Percentiles rank a stretch among this genome's conserved stretches.
These are phyloP conservation scores for Globisporangium nagaii DNA, from an alignment of 352 stramenopile species.

Conservation along the genomic window DNA sequence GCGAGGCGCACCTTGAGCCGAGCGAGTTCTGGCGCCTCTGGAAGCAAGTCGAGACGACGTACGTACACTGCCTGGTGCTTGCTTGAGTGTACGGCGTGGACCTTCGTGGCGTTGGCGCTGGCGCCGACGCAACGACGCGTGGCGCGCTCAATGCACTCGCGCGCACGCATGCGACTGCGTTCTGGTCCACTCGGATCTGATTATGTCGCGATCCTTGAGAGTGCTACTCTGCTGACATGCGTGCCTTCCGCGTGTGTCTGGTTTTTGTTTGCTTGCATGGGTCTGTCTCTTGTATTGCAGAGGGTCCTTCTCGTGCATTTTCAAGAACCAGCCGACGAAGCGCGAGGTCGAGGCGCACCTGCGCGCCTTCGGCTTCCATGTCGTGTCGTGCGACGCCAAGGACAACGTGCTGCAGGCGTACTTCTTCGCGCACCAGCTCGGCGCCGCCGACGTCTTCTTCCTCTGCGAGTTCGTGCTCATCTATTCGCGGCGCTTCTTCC, in stretches of 20 bases:
- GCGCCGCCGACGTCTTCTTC: slow-evolving; percentile 38
- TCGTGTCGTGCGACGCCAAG: slow-evolving; percentile 45
- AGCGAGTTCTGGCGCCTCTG: slow-evolving; percentile 38
- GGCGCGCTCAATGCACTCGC: not conserved
- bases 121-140: too few relatives aligned
- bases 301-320: slow-evolving; percentile 69
- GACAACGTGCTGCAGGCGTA: slow-evolving; percentile 62
- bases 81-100: not conserved
- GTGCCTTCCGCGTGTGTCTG: not conserved
- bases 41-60: slow-evolving; percentile 67
- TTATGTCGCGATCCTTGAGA: slow-evolving; percentile 1
- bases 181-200: not conserved
- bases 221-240: slow-evolving; percentile 12
- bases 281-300: slow-evolving; percentile 17
- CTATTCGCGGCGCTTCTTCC: slow-evolving; percentile 68
- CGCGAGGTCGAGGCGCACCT: slow-evolving; percentile 44
- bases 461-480: slow-evolving; percentile 77
- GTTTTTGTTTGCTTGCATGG: not conserved
- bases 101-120: too few relatives aligned
- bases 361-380: slow-evolving; percentile 38
- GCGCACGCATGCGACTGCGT: not conserved
- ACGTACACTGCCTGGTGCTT: slow-evolving; percentile 6
- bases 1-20: slow-evolving; percentile 9
- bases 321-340: slow-evolving; percentile 45
- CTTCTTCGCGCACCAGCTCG: slow-evolving; percentile 57